Conservation (phyloP, 2,329 filamentous ascomycete species). For the Pestalotiopsis sp. region DNA sequence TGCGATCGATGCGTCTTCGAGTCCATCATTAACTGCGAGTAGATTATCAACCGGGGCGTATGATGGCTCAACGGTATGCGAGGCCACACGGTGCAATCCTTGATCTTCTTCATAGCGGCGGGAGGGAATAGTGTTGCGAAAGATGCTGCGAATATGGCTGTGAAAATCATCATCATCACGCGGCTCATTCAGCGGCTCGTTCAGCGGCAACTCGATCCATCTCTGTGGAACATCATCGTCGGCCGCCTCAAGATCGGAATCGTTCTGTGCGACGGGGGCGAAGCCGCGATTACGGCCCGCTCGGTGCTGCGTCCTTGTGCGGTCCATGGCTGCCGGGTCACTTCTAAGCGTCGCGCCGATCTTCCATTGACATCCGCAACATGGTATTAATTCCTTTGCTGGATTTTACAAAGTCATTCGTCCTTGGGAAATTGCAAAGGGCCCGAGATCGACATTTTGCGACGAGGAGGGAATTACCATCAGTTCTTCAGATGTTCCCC, state of each 20-base stretch:
- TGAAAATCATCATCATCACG: slow-evolving; percentile 9
- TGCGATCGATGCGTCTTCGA: slow-evolving; percentile 11
- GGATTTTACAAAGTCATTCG: background rate
- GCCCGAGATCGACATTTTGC: background rate
- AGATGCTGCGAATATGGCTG: slow-evolving; percentile 9
- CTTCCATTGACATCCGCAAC: background rate
- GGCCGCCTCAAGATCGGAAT: background rate
- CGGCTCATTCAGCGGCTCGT: background rate
- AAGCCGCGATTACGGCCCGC: slow-evolving; percentile 10
- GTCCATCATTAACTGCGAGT: background rate
- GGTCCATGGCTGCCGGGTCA: background rate
- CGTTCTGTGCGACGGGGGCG: slow-evolving; percentile 14
- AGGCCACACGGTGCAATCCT: background rate
- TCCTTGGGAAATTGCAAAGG: background rate
- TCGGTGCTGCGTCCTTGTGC: slow-evolving; percentile 1
- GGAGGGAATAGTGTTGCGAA: slow-evolving; percentile 5
- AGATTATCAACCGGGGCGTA: slow-evolving; percentile 6
- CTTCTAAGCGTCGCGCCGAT: background rate
- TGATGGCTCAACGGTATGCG: background rate
- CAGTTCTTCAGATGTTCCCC: background rate
- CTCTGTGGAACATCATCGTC: slow-evolving; percentile 8
- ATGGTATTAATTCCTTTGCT: background rate
- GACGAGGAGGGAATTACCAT: background rate
- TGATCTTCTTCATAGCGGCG: slow-evolving; percentile 6
- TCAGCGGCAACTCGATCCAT: background rate